These are phyloP conservation scores for Chloris gayana DNA, from an alignment of 176 grass and related monocot species.

Conservation along the genomic window DNA sequence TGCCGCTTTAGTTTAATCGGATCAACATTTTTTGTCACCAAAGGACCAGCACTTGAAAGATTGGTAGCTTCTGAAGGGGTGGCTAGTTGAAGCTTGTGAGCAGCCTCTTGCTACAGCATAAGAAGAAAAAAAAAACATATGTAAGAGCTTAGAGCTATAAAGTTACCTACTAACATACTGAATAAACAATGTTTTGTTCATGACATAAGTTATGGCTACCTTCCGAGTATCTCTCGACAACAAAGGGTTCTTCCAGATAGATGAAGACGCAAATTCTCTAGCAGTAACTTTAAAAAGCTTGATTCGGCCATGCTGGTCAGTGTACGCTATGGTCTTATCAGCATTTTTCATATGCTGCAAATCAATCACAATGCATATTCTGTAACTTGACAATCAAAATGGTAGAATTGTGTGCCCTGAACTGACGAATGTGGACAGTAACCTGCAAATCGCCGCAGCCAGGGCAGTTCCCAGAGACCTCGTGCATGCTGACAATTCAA, in stretches of 20 bases:
- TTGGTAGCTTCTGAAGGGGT: conserved; percentile 33
- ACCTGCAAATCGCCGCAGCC: conserved; percentile 43
- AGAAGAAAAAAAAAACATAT: background rate
- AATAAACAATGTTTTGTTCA: background rate
- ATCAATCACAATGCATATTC: conserved; percentile 1
- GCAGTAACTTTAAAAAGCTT: conserved; percentile 62
- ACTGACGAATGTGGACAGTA: background rate
- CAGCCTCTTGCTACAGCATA: conserved; percentile 28
- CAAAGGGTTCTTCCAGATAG: conserved; percentile 57
- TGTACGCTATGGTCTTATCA: conserved; percentile 58
- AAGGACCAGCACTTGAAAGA: conserved; percentile 34
- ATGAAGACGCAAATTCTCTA: conserved; percentile 62
- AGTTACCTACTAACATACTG: background rate
- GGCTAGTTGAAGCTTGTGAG: conserved; percentile 10
- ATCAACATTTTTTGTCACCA: conserved; percentile 16
- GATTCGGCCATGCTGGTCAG: conserved; percentile 52
- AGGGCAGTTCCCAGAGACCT: conserved; percentile 30
- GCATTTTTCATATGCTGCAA: conserved; percentile 30
- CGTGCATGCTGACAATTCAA: background rate
- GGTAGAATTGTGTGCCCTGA: background rate
- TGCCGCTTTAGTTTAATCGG: conserved; percentile 68
- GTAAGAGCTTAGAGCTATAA: conserved; percentile 14
- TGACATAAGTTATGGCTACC: background rate
- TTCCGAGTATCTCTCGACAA: conserved; percentile 2
- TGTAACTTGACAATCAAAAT: background rate